A percentile compares a stretch with the other conserved stretches of the same genome.
Evolutionary conservation across 352 stramenopile genomes (phyloP).

Genomic region (Thalassiosira ordinaria): DNA sequence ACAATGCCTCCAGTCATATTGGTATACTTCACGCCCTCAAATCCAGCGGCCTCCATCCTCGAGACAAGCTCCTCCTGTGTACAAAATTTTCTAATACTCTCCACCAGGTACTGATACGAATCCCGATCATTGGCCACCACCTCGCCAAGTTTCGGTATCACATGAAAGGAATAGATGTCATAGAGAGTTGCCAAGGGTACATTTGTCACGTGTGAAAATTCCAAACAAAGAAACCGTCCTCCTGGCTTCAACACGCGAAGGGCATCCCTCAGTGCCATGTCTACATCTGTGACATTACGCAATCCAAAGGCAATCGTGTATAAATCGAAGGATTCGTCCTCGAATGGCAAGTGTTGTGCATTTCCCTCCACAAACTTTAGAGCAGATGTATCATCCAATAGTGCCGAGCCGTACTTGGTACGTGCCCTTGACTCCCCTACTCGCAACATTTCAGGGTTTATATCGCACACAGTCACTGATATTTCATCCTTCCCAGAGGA

Average conservation of each 20-base stretch:
- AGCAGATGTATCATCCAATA: constrained; percentile 62
- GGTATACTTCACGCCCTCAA: constrained; percentile 92
- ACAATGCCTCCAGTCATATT: constrained; percentile 98
- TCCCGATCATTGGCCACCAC: constrained; percentile 94
- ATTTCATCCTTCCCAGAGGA: constrained; percentile 72
- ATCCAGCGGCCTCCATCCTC: constrained; percentile 94
- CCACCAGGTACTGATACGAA: constrained; percentile 99
- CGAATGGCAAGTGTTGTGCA: constrained; percentile 94
- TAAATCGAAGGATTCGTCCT: constrained; percentile 95
- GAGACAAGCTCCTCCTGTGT: constrained; percentile 93
- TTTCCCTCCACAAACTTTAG: constrained; percentile 93
- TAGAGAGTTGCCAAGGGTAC: constrained; percentile 92
- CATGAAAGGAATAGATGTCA: constrained; percentile 97
- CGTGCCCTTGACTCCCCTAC: constrained; percentile 91
- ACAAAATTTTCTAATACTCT: constrained; percentile 99
- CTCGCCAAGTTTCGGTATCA: constrained; percentile 93
- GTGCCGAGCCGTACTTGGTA: constrained; percentile 68
- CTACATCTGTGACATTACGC: constrained; percentile 96
- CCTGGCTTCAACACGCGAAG: constrained; percentile 95
- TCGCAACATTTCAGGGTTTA: constrained; percentile 98
- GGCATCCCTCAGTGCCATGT: constrained; percentile 92
- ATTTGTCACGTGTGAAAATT: constrained; percentile 94
- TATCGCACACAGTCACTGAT: constrained; percentile 96
- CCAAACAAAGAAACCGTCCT: constrained; percentile 97
- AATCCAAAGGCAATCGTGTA: constrained; percentile 99